Base-by-base conservation (phyloP, 2,329 filamentous ascomycete species). In the Colletotrichum tabaci region DNA sequence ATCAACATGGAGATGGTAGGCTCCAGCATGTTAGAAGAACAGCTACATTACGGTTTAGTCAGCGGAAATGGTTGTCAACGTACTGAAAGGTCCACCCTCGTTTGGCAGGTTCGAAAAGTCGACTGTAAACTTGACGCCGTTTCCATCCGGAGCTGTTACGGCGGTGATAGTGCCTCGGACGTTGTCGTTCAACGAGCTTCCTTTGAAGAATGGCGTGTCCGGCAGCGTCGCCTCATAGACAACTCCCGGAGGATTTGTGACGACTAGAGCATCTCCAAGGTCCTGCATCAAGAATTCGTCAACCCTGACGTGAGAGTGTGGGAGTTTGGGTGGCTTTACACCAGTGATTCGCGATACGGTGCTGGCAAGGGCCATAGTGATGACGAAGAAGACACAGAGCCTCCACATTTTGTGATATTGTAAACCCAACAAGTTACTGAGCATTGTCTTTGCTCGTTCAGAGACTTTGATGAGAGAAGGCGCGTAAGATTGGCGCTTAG, bases 1-100 rank as follows among this genome's bases (percentile, higher is more conserved):
- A 21, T 84, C 76, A 64, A 87, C 88, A 81, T 96, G 93, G 74
- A 96, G 84, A 79, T 95, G 93, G 83, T 94, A 95, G 72, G 85
- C 92, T 92, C 77, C 70, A 77, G 5, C 44, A 67, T 49, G 67
- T 69, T 68, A 46, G 44, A 46, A 75, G 58, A 53, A 30, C 18
- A 23, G 23, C 9, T 21, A 13, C 9, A 21, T 23, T 10, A 12
- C 12, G 21, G 47, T 50, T 15, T 44, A 44, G 9, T 26, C 49
- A 53, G 7, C 21, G 50, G 21, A 30, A 53, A 6, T 16, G 21
- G 26, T 53, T 16, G 15, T 8, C 23, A 52, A 85, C 88, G 76
- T 83, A 92, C 90, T 77, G 82, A 46, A 46, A 46, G 44, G 44
- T 16, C 44, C 44, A 18, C 44, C 44, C 44, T 46, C 44, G 44